Percentiles rank a stretch among this genome's conserved stretches.
phyloP scores from a whole-genome alignment of 352 stramenopile species.

The Pythium dissimile region DNA sequence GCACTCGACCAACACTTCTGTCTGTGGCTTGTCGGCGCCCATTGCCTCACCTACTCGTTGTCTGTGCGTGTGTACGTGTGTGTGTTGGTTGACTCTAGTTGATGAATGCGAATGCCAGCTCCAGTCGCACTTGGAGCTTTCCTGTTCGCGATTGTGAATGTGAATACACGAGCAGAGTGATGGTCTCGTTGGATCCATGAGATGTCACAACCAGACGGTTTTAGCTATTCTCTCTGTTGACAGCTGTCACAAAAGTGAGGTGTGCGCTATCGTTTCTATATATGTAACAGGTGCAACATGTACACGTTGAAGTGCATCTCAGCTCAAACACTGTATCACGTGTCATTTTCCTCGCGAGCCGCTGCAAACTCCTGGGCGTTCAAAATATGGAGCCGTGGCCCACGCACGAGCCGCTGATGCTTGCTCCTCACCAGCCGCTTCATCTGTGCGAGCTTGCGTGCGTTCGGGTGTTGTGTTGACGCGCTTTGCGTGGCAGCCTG shows the following conservation, averaged over 20 bases:
- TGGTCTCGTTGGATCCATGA: constrained; percentile 3
- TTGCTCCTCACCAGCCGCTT: constrained; percentile 14
- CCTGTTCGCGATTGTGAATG: constrained; percentile 5
- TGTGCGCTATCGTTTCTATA: no score
- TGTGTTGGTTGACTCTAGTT: not conserved
- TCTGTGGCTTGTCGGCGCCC: constrained; percentile 2
- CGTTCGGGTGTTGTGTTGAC: constrained; percentile 11
- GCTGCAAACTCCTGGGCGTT: constrained; percentile 27
- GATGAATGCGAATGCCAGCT: constrained; percentile 15
- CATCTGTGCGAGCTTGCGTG: constrained; percentile 20
- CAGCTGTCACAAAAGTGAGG: no score
- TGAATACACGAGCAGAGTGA: constrained; percentile 1
- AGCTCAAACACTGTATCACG: no score
- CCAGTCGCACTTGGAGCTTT: not conserved
- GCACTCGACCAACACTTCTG: constrained; percentile 24
- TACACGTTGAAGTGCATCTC: constrained; percentile 10
- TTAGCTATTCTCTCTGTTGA: no score
- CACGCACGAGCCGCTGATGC: constrained; percentile 14
- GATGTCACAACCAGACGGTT: not conserved
- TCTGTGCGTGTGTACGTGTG: not conserved
- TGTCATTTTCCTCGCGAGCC: not conserved
- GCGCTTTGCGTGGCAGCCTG: not conserved
- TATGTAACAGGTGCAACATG: not conserved
- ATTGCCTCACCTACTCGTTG: not conserved
- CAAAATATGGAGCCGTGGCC: constrained; percentile 44